A percentile compares a stretch with the other conserved stretches of the same genome.
These are phyloP conservation scores for Daldinia childiae DNA, from an alignment of 495 filamentous ascomycete genomes.

Conservation along the genomic window DNA sequence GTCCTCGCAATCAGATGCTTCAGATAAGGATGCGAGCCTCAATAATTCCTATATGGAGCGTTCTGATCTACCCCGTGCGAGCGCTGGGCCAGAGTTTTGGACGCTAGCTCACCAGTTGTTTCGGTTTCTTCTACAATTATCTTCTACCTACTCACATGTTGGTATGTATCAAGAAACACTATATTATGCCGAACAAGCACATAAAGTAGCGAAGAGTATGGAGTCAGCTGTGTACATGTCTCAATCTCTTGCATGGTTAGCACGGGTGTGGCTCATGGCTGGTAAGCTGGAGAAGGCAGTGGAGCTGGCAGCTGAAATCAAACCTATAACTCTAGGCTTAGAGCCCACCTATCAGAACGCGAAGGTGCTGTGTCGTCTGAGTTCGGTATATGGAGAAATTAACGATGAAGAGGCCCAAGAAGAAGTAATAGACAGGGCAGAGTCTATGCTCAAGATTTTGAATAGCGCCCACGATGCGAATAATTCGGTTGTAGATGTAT, in stretches of 20 bases:
- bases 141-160: constrained; percentile 78
- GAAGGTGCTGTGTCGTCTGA: constrained; percentile 53
- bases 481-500: constrained; percentile 19
- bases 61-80: constrained; percentile 19
- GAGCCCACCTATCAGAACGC: constrained; percentile 59
- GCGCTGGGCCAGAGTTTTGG: constrained; percentile 80
- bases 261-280: constrained; percentile 70
- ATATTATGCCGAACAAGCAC: constrained; percentile 87
- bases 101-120: constrained; percentile 76
- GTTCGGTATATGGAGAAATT: constrained; percentile 54
- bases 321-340: constrained; percentile 50
- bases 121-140: constrained; percentile 73
- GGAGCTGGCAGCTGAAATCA: constrained; percentile 65
- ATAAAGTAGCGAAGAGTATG: constrained; percentile 77
- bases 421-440: constrained; percentile 51
- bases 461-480: constrained; percentile 17
- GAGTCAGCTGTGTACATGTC: constrained; percentile 67
- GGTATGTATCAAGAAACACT: constrained; percentile 89
- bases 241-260: constrained; percentile 66
- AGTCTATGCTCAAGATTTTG: constrained; percentile 49
- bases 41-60: constrained; percentile 41
- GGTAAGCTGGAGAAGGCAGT: constrained; percentile 69
- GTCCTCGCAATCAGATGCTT: constrained; percentile 49
- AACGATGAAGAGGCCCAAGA: constrained; percentile 51
- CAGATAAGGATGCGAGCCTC: constrained; percentile 41